Evolutionary conservation across 1,139 yeast species (phyloP).

Genomic region (Diutina siamensis): DNA sequence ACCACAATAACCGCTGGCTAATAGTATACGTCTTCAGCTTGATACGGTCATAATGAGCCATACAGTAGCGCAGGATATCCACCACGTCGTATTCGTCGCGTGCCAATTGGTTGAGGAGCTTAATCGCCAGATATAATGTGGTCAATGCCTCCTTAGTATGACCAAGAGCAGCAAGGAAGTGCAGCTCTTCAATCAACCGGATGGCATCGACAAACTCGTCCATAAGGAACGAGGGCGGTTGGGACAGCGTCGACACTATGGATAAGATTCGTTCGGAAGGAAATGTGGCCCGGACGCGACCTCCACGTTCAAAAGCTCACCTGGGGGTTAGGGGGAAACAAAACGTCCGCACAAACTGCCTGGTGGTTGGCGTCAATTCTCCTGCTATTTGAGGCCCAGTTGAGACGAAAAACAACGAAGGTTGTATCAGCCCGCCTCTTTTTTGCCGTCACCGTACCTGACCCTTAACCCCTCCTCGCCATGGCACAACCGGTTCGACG

Average conservation of each 20-base stretch:
- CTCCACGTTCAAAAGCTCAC: too few relatives aligned
- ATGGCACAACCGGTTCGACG: too few relatives aligned
- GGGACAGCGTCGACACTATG: not conserved
- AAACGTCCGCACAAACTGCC: not conserved
- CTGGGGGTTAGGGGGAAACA: not conserved
- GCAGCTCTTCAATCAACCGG: not conserved
- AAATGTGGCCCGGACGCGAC: not conserved
- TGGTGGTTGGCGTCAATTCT: too few relatives aligned
- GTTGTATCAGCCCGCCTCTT: not conserved
- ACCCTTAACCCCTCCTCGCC: too few relatives aligned
- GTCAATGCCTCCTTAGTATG: not conserved
- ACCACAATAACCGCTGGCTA: not conserved
- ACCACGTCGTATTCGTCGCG: slow-evolving; percentile 5
- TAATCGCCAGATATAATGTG: slow-evolving; percentile 2
- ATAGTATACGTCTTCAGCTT: not conserved
- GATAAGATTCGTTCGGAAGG: not conserved
- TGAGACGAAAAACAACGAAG: too few relatives aligned
- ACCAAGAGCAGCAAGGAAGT: not conserved
- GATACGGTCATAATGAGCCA: not conserved
- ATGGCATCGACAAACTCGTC: slow-evolving; percentile 4
- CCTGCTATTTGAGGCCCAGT: too few relatives aligned
- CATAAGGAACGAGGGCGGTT: not conserved
- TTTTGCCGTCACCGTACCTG: not conserved
- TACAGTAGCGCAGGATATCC: not conserved
- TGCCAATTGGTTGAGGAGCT: not conserved